phyloP scores from a whole-genome alignment of 202 grass and related monocot species.

The Brachypodium distachyon region DNA sequence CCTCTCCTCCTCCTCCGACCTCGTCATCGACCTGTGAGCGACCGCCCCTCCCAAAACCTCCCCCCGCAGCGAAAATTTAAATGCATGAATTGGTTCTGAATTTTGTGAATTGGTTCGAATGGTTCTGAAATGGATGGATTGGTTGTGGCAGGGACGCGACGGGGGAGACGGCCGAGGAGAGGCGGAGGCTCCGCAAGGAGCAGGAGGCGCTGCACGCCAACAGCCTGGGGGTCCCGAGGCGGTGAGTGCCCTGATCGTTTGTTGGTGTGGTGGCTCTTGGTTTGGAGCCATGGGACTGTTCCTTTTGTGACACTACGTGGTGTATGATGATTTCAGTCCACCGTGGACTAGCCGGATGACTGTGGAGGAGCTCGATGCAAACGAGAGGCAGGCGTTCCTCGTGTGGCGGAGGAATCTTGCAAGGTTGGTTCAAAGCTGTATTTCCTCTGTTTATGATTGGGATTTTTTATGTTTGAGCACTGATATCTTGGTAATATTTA shows the following conservation, averaged over 20 bases:
- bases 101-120: background rate
- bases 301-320: background rate
- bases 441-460: background rate
- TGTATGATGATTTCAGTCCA: constrained; percentile 40
- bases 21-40: constrained; percentile 58
- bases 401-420: constrained; percentile 89
- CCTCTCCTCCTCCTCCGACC: constrained; percentile 25
- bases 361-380: constrained; percentile 72
- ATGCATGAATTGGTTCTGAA: too few species aligned
- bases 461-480: background rate
- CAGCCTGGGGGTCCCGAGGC: constrained; percentile 68
- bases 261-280: background rate
- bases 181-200: constrained; percentile 46
- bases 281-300: background rate
- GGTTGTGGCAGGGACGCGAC: constrained; percentile 37
- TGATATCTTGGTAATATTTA: background rate
- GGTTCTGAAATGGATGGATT: background rate
- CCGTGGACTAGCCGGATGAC: constrained; percentile 74
- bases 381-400: constrained; percentile 70
- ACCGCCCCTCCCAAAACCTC: background rate
- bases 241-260: constrained; percentile 25
- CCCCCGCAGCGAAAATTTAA: background rate
- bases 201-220: constrained; percentile 69
- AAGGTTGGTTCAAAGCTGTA: constrained; percentile 28
- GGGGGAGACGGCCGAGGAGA: constrained; percentile 43